A percentile compares a stretch with the other conserved stretches of the same genome.
phyloP scores from a whole-genome alignment of 805 yeast species.

The Yarrowia phangngaensis region DNA sequence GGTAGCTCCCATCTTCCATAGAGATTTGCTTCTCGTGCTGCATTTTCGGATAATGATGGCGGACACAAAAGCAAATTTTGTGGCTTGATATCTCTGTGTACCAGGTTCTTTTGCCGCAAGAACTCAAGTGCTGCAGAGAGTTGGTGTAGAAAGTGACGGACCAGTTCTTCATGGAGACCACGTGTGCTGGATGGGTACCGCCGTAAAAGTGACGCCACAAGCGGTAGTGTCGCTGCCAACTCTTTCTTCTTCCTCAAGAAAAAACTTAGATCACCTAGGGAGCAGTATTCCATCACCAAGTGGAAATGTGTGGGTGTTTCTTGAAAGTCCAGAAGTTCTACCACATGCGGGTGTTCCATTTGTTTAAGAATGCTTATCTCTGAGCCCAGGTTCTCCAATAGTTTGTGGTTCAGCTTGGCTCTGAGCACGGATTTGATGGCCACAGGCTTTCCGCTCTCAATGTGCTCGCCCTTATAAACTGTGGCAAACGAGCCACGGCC shows the following conservation, averaged over 20 bases:
- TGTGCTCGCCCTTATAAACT: slow-evolving; percentile 78
- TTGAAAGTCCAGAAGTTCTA: slow-evolving; percentile 75
- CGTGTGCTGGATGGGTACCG: slow-evolving; percentile 78
- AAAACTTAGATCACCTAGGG: slow-evolving; percentile 88
- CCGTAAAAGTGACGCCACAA: slow-evolving; percentile 67
- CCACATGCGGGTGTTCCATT: slow-evolving; percentile 90
- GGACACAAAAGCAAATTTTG: slow-evolving; percentile 80
- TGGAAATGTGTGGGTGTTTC: slow-evolving; percentile 75
- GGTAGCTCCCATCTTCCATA: slow-evolving; percentile 88
- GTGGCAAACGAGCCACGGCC: slow-evolving; percentile 96
- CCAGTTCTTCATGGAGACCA: slow-evolving; percentile 75
- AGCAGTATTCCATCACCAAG: slow-evolving; percentile 92
- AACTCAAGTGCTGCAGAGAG: slow-evolving; percentile 79
- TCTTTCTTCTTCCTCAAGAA: slow-evolving; percentile 75
- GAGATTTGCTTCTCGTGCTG: slow-evolving; percentile 54
- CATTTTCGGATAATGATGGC: slow-evolving; percentile 62
- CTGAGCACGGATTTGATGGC: slow-evolving; percentile 88
- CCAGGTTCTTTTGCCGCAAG: slow-evolving; percentile 74
- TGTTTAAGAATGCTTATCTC: slow-evolving; percentile 87
- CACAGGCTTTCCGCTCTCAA: slow-evolving; percentile 50
- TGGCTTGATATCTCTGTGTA: slow-evolving; percentile 94
- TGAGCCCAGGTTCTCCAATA: slow-evolving; percentile 84
- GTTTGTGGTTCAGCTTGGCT: slow-evolving; percentile 76
- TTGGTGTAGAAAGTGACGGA: slow-evolving; percentile 81
- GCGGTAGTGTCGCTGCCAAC: slow-evolving; percentile 69